Percentiles rank a stretch among this genome's conserved stretches.
phyloP scores from a whole-genome alignment of 2,329 filamentous ascomycete genomes.

The Aureobasidium sp. region DNA sequence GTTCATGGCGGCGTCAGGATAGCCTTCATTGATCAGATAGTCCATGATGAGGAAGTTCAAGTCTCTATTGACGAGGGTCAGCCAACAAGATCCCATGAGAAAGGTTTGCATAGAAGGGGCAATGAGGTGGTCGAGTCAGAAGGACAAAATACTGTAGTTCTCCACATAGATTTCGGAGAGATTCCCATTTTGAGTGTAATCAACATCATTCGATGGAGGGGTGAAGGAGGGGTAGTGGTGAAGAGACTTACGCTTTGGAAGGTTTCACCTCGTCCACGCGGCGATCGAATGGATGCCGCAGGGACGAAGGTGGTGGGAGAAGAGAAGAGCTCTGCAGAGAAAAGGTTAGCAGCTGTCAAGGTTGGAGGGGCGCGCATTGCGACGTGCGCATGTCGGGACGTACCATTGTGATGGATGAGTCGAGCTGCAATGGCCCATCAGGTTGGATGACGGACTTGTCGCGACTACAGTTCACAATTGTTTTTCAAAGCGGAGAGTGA shows the following conservation, averaged over 20 bases:
- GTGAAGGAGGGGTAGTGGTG: slow-evolving; percentile 26
- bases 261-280: slow-evolving; percentile 78
- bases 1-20: slow-evolving; percentile 82
- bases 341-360: not conserved
- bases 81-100: slow-evolving; percentile 9
- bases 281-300: slow-evolving; percentile 65
- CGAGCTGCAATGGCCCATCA: slow-evolving; percentile 11
- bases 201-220: slow-evolving; percentile 61
- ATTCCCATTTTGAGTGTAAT: slow-evolving; percentile 91
- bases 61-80: slow-evolving; percentile 53
- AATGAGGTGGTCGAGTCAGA: slow-evolving; percentile 43
- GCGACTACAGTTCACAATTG: not conserved
- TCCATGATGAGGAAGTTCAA: slow-evolving; percentile 94
- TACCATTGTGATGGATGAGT: slow-evolving; percentile 14
- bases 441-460: slow-evolving; percentile 12
- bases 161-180: slow-evolving; percentile 99
- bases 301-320: slow-evolving; percentile 40
- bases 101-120: slow-evolving; percentile 20
- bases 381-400: not conserved
- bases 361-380: not conserved
- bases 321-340: slow-evolving; percentile 51
- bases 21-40: slow-evolving; percentile 93
- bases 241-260: slow-evolving; percentile 62
- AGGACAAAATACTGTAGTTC: slow-evolving; percentile 71
- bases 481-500: not conserved